Evolutionary conservation across 768 basidiomycete genomes (phyloP), one percentile per base, ranked within the genome.

Genomic region (Podaxis sp.): DNA sequence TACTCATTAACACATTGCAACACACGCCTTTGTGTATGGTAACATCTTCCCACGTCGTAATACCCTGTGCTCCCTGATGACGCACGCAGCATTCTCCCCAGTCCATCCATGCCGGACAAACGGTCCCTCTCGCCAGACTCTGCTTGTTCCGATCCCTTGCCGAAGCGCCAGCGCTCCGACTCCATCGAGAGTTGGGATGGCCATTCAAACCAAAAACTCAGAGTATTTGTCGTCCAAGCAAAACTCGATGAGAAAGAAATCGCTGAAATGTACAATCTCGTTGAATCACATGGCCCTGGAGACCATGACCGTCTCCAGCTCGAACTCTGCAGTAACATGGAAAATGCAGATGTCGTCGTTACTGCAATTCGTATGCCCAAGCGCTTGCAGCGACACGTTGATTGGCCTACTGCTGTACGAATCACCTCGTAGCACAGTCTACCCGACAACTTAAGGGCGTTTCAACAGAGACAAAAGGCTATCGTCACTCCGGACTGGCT

Each of bases 401-500:
- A 80, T 33, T 88, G 88, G 88, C 74, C 79, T 1, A 67, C 86
- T 38, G 87, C 89, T 28, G 91, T 92, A 70, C 71, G 88, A n/a
- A 4, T 57, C 26, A 64, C 17, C 56, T 59, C 24, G 26, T 58
- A 46, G 13, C 36, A 28, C 28, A 49, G 13, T 51, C 56, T 67
- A 51, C 56, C 49, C 19, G 9, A 19, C 30, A 13, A 15, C 61
- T 48, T 64, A 61, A 39, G 33, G 39, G 51, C 30, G 46, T 4
- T 46, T 28, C 40, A 38, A n/a, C 68, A 91, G 89, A 83, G 80
- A 76, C 77, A 78, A 38, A 92, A 89, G 68, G 77, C 82, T 0
- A 81, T 92, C 24, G 89, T 93, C 11, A 87, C 82, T 2, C 89
- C 90, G 0, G 76, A 84, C 36, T 93, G 91, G 92, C 79, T 93